Conservation (phyloP, 2,329 filamentous ascomycete genomes). For the Alternaria ethzedia region DNA sequence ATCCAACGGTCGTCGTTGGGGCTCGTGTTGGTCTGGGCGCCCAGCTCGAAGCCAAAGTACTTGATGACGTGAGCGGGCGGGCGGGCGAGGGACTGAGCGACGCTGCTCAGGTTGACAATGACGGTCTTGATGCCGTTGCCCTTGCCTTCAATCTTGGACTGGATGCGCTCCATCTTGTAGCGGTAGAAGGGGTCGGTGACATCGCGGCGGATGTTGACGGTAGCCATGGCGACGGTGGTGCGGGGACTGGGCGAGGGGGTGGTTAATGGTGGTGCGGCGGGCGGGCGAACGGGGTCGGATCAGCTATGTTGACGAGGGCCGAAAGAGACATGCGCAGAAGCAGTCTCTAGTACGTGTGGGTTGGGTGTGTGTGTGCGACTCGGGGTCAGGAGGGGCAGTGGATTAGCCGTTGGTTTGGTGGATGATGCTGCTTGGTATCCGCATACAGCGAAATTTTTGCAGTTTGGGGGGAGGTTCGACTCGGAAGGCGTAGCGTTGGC, state of each 20-base stretch:
- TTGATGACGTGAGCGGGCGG: slow-evolving; percentile 97
- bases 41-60: slow-evolving; percentile 98
- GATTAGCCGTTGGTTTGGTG: slow-evolving; percentile 93
- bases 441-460: slow-evolving; percentile 95
- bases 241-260: slow-evolving; percentile 30
- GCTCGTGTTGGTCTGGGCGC: slow-evolving; percentile 97
- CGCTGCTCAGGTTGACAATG: slow-evolving; percentile 93
- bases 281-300: slow-evolving; percentile 38
- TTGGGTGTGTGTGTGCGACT: slow-evolving; percentile 49
- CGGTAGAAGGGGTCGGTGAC: slow-evolving; percentile 99
- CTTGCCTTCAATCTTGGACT: slow-evolving; percentile 99
- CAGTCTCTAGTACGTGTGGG: slow-evolving; percentile 32
- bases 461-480: slow-evolving; percentile 93
- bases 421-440: slow-evolving; percentile 89
- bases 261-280: slow-evolving; percentile 42
- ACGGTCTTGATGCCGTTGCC: slow-evolving; percentile 99
- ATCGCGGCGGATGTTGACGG: slow-evolving; percentile 96
- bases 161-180: slow-evolving; percentile 99
- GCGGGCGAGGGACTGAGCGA: slow-evolving; percentile 89
- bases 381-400: slow-evolving; percentile 42
- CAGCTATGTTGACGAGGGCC: slow-evolving; percentile 59
- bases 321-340: slow-evolving; percentile 67
- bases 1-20: slow-evolving; percentile 99
- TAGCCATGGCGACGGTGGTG: slow-evolving; percentile 79
- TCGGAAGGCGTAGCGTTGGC: slow-evolving; percentile 92